Percentiles rank a stretch among this genome's conserved stretches.
Evolutionary conservation across 2,329 filamentous ascomycete species (phyloP).

Genomic region (Ceratocystis colombiana): DNA sequence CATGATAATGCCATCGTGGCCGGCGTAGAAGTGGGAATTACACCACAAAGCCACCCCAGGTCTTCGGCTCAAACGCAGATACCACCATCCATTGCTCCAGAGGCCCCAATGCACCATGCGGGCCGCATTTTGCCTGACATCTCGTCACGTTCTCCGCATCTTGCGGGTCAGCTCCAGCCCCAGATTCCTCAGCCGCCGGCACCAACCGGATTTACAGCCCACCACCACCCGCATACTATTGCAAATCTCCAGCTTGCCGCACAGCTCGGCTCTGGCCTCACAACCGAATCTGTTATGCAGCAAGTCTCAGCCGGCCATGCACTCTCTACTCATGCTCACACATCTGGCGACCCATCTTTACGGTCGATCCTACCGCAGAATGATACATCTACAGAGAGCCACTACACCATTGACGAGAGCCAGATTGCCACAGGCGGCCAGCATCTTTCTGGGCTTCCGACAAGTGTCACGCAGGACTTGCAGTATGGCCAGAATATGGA

Average conservation of each 20-base stretch:
- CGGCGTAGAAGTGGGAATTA: background rate
- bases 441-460: constrained; percentile 7
- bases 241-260: constrained; percentile 1
- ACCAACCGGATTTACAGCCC: background rate
- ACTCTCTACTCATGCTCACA: background rate
- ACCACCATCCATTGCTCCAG: constrained; percentile 30
- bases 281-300: background rate
- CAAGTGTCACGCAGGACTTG: constrained; percentile 27
- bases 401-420: constrained; percentile 23
- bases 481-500: constrained; percentile 28
- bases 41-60: background rate
- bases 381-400: constrained; percentile 23
- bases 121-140: background rate
- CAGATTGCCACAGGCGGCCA: constrained; percentile 17
- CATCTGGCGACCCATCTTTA: constrained; percentile 33
- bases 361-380: constrained; percentile 39
- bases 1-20: background rate
- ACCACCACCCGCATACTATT: background rate
- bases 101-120: constrained; percentile 41
- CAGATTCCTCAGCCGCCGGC: background rate
- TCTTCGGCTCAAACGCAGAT: background rate
- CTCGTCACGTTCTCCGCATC: constrained; percentile 32
- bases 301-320: background rate
- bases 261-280: background rate
- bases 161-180: constrained; percentile 38